phyloP scores from a whole-genome alignment of 2,329 filamentous ascomycete species.

The Botrytis porri region DNA sequence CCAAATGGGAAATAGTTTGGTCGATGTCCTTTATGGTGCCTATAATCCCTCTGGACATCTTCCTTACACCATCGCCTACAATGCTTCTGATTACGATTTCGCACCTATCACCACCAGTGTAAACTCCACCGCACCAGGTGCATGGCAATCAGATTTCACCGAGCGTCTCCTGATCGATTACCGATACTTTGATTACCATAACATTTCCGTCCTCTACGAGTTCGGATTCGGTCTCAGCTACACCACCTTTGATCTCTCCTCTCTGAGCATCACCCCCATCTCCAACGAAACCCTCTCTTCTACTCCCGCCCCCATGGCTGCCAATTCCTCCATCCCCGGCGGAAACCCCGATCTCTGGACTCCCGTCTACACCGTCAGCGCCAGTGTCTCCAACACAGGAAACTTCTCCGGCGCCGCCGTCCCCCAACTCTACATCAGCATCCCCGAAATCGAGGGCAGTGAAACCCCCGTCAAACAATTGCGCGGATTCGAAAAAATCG shows the following conservation, averaged over 20 bases:
- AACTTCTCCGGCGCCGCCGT: slow-evolving; percentile 34
- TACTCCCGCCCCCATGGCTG: slow-evolving; percentile 35
- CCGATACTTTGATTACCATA: slow-evolving; percentile 46
- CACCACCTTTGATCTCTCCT: slow-evolving; percentile 61
- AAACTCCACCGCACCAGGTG: slow-evolving; percentile 30
- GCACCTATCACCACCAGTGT: slow-evolving; percentile 44
- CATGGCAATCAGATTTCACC: slow-evolving; percentile 46
- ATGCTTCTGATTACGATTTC: slow-evolving; percentile 51
- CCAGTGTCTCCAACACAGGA: slow-evolving; percentile 53
- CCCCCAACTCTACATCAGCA: slow-evolving; percentile 39
- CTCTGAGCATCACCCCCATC: slow-evolving; percentile 33
- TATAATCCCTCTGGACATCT: slow-evolving; percentile 54
- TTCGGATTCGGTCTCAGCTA: slow-evolving; percentile 62
- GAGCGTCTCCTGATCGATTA: slow-evolving; percentile 52
- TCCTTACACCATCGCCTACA: slow-evolving; percentile 63
- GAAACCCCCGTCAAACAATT: slow-evolving; percentile 53
- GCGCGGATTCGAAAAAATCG: slow-evolving; percentile 74
- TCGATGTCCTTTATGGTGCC: slow-evolving; percentile 58
- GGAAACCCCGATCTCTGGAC: slow-evolving; percentile 57
- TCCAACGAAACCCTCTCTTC: slow-evolving; percentile 40
- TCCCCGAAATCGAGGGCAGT: neutral
- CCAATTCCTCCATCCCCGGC: slow-evolving; percentile 43
- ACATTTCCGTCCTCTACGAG: slow-evolving; percentile 40
- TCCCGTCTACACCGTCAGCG: slow-evolving; percentile 46
- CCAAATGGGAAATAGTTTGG: slow-evolving; percentile 58